Base-by-base conservation (phyloP, 2,329 filamentous ascomycete species). In the Fusarium chuoi region DNA sequence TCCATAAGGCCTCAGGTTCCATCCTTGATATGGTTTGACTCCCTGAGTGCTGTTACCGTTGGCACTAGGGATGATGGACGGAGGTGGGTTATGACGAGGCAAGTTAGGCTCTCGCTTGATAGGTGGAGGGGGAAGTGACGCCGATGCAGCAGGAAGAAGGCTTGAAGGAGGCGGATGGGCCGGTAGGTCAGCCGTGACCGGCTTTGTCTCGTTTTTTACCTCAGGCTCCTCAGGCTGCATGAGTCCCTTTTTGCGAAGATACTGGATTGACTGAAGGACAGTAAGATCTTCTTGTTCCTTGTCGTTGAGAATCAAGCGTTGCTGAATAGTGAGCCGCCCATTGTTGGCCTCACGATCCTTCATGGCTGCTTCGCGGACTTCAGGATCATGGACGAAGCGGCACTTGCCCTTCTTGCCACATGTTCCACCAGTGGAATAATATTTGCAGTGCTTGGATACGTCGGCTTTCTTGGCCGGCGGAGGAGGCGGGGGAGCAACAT, bases 351-450 rank as follows among this genome's bases (percentile, higher is more conserved):
- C 89, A 67, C 90, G 88, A 79, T 92, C 90, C 77, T 87, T 88
- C 55, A 92, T 84, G 65, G 90, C 90, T 73, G 89, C 89, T 77
- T 90, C 89, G 75, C 90, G 87, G 65, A 91, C 88, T 71, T 88
- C 87, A 24, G 87, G 86, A 79, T 92, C 90, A 80, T 92, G 90
- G 73, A 91, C 89, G 83, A 92, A 92, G 83, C 90, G 90, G 85
- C 90, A 92, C 89, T 92, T 92, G 89, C 89, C 89, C 87, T 91
- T 91, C 87, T 92, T 92, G 59, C 90, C 90, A 82, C 90, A 92
- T 65, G 86, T 90, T 69, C 90, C 90, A 74, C 90, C 90, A 59
- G 90, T 92, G 44, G 90, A 91, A 79, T 89, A 92, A 81, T 92
- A 92, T 82, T 92, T 92, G 88, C 90, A 92, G 78, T 92, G 90